Evolutionary conservation across 2,329 filamentous ascomycete species (phyloP).

Genomic region (Verticillium longisporum): DNA sequence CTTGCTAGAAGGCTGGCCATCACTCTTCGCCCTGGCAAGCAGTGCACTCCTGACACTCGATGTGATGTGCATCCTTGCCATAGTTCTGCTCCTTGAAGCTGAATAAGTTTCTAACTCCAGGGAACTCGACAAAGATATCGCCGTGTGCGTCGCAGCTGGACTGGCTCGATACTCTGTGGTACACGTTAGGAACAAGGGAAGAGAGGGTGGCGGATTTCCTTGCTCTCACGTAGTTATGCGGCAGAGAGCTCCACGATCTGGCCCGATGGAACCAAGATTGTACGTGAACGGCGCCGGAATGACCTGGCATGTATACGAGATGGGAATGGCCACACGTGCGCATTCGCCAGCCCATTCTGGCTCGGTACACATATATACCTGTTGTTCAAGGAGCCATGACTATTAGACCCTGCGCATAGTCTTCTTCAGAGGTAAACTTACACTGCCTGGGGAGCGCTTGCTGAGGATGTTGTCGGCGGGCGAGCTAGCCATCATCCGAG

Average conservation of each 20-base stretch:
- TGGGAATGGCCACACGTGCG: not conserved
- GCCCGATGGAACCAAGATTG: not conserved
- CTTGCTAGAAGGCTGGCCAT: not conserved
- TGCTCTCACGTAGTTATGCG: not conserved
- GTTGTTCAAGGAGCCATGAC: not conserved
- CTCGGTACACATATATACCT: not conserved
- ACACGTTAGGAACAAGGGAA: not conserved
- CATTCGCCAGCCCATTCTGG: not conserved
- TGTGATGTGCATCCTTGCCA: not conserved
- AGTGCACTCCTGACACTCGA: constrained; percentile 2
- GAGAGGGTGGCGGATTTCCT: too few relatives aligned
- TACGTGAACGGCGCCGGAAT: not conserved
- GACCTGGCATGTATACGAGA: not conserved
- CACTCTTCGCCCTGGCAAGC: not conserved
- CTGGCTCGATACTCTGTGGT: not conserved
- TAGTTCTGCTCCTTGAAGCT: not conserved
- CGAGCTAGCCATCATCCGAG: not conserved
- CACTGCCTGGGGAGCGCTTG: not conserved
- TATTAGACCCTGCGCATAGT: too few relatives aligned
- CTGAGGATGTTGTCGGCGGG: not conserved
- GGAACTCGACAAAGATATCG: constrained; percentile 1
- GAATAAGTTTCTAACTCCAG: not conserved
- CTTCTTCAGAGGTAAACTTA: not conserved
- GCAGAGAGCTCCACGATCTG: not conserved
- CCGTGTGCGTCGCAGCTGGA: constrained; percentile 1